Evolutionary conservation across 208 protist genomes (phyloP).

Genomic region (Angomonas deanei): DNA sequence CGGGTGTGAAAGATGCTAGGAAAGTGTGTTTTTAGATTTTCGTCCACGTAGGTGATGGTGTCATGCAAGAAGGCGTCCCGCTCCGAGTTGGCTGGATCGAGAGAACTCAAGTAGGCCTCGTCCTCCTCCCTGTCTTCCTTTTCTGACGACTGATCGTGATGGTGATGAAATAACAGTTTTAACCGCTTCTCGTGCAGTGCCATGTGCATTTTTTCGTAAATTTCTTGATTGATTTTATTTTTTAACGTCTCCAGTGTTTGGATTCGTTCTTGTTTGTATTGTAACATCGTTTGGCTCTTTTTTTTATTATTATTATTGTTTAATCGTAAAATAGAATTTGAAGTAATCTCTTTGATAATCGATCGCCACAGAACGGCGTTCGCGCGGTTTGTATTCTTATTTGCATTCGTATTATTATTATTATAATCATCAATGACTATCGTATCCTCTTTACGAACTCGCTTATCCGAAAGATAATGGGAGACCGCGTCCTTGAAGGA

Average conservation of each 20-base stretch:
- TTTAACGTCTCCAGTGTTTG: background rate
- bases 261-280: background rate
- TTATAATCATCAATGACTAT: no score
- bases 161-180: slow-evolving; percentile 18
- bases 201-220: slow-evolving; percentile 20
- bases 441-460: no score
- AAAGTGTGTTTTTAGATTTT: slow-evolving; percentile 17
- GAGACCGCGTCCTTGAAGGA: no score
- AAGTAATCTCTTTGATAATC: no score
- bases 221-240: slow-evolving; percentile 8
- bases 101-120: slow-evolving; percentile 16
- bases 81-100: slow-evolving; percentile 17
- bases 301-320: background rate
- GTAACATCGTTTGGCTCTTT: background rate
- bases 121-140: background rate
- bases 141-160: no score
- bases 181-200: slow-evolving; percentile 29
- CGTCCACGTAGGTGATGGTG: slow-evolving; percentile 23
- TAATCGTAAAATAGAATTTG: no score
- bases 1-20: background rate
- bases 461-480: no score
- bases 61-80: slow-evolving; percentile 20
- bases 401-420: no score
- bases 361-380: no score
- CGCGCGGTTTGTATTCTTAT: no score